phyloP scores from a whole-genome alignment of 1,284 basidiomycete species.

The Cerrena zonata region DNA sequence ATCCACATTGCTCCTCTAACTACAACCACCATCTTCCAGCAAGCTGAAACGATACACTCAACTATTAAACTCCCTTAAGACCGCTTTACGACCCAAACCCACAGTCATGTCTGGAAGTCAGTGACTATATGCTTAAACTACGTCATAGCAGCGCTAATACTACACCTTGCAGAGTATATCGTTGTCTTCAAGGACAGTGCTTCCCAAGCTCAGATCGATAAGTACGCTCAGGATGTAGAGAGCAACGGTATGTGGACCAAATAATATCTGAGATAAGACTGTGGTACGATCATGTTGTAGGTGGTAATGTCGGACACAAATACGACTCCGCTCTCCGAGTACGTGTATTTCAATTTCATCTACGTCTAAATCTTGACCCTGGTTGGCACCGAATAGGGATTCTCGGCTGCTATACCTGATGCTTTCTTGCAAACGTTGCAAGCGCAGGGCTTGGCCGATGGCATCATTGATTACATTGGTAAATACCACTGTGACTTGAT shows the following conservation, averaged over 20 bases:
- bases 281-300: conserved; percentile 21
- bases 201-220: conserved; percentile 37
- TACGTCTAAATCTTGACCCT: background rate
- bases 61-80: no score
- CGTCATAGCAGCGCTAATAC: background rate
- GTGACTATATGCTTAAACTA: background rate
- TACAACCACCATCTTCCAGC: no score
- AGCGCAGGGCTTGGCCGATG: conserved; percentile 27
- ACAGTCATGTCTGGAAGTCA: conserved; percentile 13
- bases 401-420: conserved; percentile 46
- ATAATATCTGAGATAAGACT: no score
- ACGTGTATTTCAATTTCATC: background rate
- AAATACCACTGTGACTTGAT: conserved; percentile 14
- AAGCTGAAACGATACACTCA: no score
- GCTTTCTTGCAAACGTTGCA: conserved; percentile 21
- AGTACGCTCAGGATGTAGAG: conserved; percentile 37
- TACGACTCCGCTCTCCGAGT: conserved; percentile 37
- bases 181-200: conserved; percentile 53
- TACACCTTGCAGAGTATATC: conserved; percentile 39
- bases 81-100: no score
- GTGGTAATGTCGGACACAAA: conserved; percentile 37
- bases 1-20: no score
- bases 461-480: conserved; percentile 45
- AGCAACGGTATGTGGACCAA: conserved; percentile 39
- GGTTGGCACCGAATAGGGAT: conserved; percentile 36